Base-by-base conservation (phyloP, 2,329 filamentous ascomycete species). In the Microsporum canis region DNA sequence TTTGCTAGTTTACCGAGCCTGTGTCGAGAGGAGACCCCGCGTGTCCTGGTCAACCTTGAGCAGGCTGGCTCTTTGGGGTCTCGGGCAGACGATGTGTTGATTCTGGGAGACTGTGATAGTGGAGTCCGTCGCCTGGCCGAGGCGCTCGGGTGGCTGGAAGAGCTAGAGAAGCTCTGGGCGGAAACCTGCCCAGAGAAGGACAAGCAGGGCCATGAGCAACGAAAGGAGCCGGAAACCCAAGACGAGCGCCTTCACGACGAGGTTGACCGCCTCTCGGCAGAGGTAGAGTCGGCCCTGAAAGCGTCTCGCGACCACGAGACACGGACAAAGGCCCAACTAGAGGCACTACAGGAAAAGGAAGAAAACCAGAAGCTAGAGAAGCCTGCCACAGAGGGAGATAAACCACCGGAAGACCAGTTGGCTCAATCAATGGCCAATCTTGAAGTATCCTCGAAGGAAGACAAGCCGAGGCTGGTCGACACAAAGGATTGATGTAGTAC, bases 11-110 rank as follows among this genome's bases (percentile, higher is more conserved):
- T 97, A 57, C 91, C 92, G 0, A 76, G 81, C 12, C 76, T 87
- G 66, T 85, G 84, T 27, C 69, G 72, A 2, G 79, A 85, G 1
- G 79, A 78, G 0, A 82, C 82, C 2, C 94, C 92, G 0, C 82
- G 94, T 7, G 76, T 99, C 1, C 79, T 99, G 23, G 88, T 99
- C 73, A 99, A 99, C 72, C 81, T 87, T 75, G 89, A 96, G 72
- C 78, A 77, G 39, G 94, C 96, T 0, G 92, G 94, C 0, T 83
- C 83, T 23, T 71, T 99, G 39, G 94, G 94, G 0, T 81, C 80
- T 5, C 78, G 89, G 31, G 71, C 86, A 0, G 91, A 99, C 69
- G 94, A 99, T 74, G 91, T 99, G 0, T 70, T 96, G 4, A 73
- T 89, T 41, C 77, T 97, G 1, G 90, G 88, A 0, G 85, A 91